phyloP scores from a whole-genome alignment of 2,329 filamentous ascomycete species.

The Byssothecium circinans region DNA sequence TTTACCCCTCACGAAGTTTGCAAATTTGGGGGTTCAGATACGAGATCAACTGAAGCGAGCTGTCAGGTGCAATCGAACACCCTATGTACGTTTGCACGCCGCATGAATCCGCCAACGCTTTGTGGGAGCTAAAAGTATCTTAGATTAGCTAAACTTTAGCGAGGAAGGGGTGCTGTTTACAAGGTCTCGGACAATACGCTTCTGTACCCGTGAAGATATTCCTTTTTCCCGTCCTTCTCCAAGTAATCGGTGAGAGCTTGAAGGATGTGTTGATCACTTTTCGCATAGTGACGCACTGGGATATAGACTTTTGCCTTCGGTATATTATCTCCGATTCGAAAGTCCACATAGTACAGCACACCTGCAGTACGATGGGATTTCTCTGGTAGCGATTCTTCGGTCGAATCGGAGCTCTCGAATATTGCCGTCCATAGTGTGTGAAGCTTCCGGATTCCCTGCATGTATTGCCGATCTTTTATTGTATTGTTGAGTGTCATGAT shows the following conservation, averaged over 20 bases:
- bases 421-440: not conserved
- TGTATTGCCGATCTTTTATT: not conserved
- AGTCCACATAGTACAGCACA: constrained; percentile 1
- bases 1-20: too few species aligned
- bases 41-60: not conserved
- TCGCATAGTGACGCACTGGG: too few species aligned
- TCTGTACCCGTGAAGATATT: too few species aligned
- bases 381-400: not conserved
- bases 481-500: not conserved
- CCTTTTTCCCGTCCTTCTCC: too few species aligned
- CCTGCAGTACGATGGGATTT: not conserved
- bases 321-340: too few species aligned
- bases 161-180: too few species aligned
- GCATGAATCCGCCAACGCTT: not conserved
- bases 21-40: too few species aligned
- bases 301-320: too few species aligned
- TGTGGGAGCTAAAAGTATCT: not conserved
- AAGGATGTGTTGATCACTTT: too few species aligned
- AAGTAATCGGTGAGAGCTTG: too few species aligned
- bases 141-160: not conserved
- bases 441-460: not conserved
- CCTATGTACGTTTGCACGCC: constrained; percentile 2
- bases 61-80: not conserved
- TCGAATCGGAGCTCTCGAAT: not conserved
- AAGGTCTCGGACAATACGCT: too few species aligned